phyloP scores from a whole-genome alignment of 2,329 filamentous ascomycete species.

The Rasamsonia emersonii region DNA sequence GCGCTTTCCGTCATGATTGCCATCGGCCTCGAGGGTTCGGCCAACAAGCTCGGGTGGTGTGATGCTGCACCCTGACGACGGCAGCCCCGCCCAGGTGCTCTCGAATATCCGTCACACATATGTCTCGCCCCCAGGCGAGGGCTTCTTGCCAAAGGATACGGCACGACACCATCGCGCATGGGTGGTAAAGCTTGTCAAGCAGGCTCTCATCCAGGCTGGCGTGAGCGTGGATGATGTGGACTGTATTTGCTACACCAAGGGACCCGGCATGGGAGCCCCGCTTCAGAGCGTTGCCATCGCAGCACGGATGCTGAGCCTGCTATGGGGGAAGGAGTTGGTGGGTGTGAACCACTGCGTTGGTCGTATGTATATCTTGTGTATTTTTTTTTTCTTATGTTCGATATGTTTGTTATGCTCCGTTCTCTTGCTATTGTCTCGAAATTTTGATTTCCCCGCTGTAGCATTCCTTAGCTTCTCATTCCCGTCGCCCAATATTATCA shows the following conservation, averaged over 20 bases:
- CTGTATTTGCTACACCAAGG: slow-evolving; percentile 92
- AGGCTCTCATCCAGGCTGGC: slow-evolving; percentile 63
- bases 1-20: slow-evolving; percentile 46
- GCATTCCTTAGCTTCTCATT: too few relatives aligned
- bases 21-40: slow-evolving; percentile 79
- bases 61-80: slow-evolving; percentile 61
- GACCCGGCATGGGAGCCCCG: slow-evolving; percentile 93
- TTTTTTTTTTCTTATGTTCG: slow-evolving; percentile 1
- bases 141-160: slow-evolving; percentile 94
- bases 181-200: slow-evolving; percentile 73
- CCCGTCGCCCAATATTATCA: too few relatives aligned
- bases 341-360: slow-evolving; percentile 98
- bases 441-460: too few relatives aligned
- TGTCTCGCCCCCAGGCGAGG: slow-evolving; percentile 80
- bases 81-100: slow-evolving; percentile 59
- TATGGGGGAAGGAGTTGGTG: slow-evolving; percentile 84
- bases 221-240: slow-evolving; percentile 60
- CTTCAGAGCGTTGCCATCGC: slow-evolving; percentile 78
- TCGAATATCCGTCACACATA: slow-evolving; percentile 94
- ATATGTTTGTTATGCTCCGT: neutral
- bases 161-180: slow-evolving; percentile 81
- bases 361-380: slow-evolving; percentile 38
- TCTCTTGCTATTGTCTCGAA: neutral
- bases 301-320: slow-evolving; percentile 67
- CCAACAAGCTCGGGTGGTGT: slow-evolving; percentile 94